phyloP scores from a whole-genome alignment of 306 rosid genomes.

The Cucurbita pepo region DNA sequence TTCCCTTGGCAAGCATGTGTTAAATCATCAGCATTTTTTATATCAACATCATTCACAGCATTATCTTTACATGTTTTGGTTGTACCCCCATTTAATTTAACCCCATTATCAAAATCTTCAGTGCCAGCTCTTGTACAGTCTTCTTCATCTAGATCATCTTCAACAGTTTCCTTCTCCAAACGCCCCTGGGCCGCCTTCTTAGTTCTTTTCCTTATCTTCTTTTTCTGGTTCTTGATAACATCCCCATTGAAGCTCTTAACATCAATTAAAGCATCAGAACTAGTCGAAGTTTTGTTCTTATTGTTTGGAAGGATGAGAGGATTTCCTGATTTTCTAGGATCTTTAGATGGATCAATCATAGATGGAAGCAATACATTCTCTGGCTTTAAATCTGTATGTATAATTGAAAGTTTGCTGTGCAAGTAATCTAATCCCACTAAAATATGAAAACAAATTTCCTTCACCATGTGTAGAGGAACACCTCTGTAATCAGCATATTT shows the following conservation, averaged over 20 bases:
- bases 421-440: slow-evolving; percentile 82
- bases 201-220: slow-evolving; percentile 61
- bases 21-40: slow-evolving; percentile 18
- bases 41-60: slow-evolving; percentile 22
- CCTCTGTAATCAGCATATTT: slow-evolving; percentile 66
- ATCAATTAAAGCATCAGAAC: slow-evolving; percentile 28
- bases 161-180: slow-evolving; percentile 35
- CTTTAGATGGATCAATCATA: slow-evolving; percentile 62
- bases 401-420: slow-evolving; percentile 61
- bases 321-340: slow-evolving; percentile 52
- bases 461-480: slow-evolving; percentile 51
- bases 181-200: slow-evolving; percentile 62
- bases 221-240: slow-evolving; percentile 58
- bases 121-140: slow-evolving; percentile 23
- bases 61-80: slow-evolving; percentile 25
- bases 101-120: slow-evolving; percentile 18
- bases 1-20: slow-evolving; percentile 25
- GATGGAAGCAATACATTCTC: slow-evolving; percentile 63
- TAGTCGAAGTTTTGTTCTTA: slow-evolving; percentile 29
- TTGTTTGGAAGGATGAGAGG: slow-evolving; percentile 41
- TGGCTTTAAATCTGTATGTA: slow-evolving; percentile 84
- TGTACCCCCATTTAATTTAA: slow-evolving; percentile 26
- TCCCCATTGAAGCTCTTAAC: slow-evolving; percentile 40
- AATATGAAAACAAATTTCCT: slow-evolving; percentile 62
- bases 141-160: slow-evolving; percentile 26